Base-by-base conservation (phyloP, 768 basidiomycete species). In the Phanerochaete carnosa region DNA sequence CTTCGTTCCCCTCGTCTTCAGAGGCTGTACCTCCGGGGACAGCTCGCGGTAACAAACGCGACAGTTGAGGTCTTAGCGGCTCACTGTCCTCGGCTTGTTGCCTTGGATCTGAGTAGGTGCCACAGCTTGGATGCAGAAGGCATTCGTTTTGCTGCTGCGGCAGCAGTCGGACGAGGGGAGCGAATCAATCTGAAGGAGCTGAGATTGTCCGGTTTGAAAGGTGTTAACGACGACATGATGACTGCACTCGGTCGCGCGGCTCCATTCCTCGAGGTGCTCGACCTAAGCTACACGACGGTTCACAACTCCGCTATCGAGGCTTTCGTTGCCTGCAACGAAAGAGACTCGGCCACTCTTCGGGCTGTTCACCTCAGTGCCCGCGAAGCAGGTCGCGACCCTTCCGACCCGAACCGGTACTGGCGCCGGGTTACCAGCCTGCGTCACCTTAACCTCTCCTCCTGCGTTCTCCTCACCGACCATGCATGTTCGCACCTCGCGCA, bases 251-350 rank as follows among this genome's bases (percentile, higher is more conserved):
- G 89, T 6, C 82, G 76, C 64, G 87, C 83, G 2, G 81, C 89
- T 0, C 90, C 90, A 22, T 75, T 78, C 66, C 80, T 95, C 23
- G 90, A 93, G 71, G 83, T 92, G 19, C 76, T 95, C 23, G 94
- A 95, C 72, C 74, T 94, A 62, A 90, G 89, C 73, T 89, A 90
- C 67, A 79, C 83, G 59, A 80, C 80, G 30, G 71, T 94, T 60
- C 88, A 87, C 69, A 92, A 94, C 69, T 87, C 89, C 1, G 84
- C 86, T 2, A 64, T 93, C 62, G 89, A 89, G 47, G 88, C 86
- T 2, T 87, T 92, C 69, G 84, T 92, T 5, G 75, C 83, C 1
- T 85, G 84, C 61, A 68, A 78, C 25, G 74, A 78, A 19, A 70
- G 72, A 12, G 76, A 78, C 23, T 71, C 75, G 26, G 61, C 63